phyloP scores from a whole-genome alignment of 2,329 filamentous ascomycete species.

The Zasmidium angulare region DNA sequence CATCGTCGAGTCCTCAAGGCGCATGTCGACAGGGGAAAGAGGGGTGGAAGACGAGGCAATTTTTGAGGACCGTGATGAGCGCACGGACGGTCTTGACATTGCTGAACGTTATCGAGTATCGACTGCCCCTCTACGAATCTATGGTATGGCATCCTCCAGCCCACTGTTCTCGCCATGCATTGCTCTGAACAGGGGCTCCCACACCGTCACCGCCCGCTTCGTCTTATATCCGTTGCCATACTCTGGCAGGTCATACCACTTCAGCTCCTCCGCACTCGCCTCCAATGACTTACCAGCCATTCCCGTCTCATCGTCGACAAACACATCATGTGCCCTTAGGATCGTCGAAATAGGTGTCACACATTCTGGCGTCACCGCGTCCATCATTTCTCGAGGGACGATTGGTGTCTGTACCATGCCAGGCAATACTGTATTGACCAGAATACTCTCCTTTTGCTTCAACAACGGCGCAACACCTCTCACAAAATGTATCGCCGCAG shows the following conservation, averaged over 20 bases:
- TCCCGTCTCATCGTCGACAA: conserved; percentile 45
- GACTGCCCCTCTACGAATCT: not conserved
- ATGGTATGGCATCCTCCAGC: conserved; percentile 42
- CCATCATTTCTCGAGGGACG: conserved; percentile 47
- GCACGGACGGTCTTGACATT: too few relatives aligned
- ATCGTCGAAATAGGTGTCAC: conserved; percentile 46
- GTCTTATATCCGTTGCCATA: conserved; percentile 45
- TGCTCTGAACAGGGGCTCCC: conserved; percentile 50
- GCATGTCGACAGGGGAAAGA: conserved; percentile 80
- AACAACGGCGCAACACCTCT: conserved; percentile 42
- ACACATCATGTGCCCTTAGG: conserved; percentile 47
- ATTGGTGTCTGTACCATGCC: conserved; percentile 49
- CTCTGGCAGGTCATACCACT: conserved; percentile 39
- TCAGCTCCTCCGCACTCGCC: conserved; percentile 44
- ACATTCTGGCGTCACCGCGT: conserved; percentile 38
- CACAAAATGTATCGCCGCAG: conserved; percentile 47
- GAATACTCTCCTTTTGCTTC: conserved; percentile 26
- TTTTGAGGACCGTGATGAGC: not conserved
- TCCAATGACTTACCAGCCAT: conserved; percentile 47
- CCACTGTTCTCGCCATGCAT: conserved; percentile 46
- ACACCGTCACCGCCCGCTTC: conserved; percentile 47
- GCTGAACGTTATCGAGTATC: too few relatives aligned
- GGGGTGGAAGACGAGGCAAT: conserved; percentile 80
- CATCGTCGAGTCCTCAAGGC: conserved; percentile 76
- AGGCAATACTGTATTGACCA: conserved; percentile 50